Evolutionary conservation across 768 basidiomycete species (phyloP).

Genomic region (Porpolomopsis calyptriformis): DNA sequence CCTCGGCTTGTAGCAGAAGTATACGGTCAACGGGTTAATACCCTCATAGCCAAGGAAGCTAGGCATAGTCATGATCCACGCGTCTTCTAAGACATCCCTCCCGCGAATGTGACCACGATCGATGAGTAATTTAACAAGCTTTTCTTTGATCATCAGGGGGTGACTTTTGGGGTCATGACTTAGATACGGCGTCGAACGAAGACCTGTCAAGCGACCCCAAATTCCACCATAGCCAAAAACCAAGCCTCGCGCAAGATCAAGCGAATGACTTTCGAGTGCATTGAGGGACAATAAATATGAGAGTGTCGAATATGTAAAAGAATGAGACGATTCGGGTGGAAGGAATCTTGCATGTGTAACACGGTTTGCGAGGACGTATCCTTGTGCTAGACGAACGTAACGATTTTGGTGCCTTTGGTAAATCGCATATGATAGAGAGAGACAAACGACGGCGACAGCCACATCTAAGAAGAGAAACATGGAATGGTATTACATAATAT

Average conservation of each 20-base stretch:
- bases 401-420: neutral
- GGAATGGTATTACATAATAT: too few relatives aligned
- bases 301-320: constrained; percentile 52
- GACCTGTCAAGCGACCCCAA: constrained; percentile 33
- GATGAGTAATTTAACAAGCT: constrained; percentile 29
- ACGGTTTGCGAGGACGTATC: constrained; percentile 40
- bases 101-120: constrained; percentile 18
- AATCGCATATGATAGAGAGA: neutral
- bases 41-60: constrained; percentile 56
- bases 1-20: constrained; percentile 43
- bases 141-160: constrained; percentile 23
- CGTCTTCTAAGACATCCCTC: constrained; percentile 28
- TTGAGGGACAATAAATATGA: constrained; percentile 46
- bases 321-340: constrained; percentile 36
- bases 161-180: constrained; percentile 17
- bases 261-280: constrained; percentile 33
- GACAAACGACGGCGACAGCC: neutral
- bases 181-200: constrained; percentile 39
- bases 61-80: constrained; percentile 72
- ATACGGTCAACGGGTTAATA: constrained; percentile 61
- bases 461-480: neutral
- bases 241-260: constrained; percentile 40
- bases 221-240: constrained; percentile 46
- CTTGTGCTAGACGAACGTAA: constrained; percentile 11
- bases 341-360: constrained; percentile 45